These are phyloP conservation scores for Trichopus zeylanicus DNA, from an alignment of 116 monocot genomes.

Conservation along the genomic window DNA sequence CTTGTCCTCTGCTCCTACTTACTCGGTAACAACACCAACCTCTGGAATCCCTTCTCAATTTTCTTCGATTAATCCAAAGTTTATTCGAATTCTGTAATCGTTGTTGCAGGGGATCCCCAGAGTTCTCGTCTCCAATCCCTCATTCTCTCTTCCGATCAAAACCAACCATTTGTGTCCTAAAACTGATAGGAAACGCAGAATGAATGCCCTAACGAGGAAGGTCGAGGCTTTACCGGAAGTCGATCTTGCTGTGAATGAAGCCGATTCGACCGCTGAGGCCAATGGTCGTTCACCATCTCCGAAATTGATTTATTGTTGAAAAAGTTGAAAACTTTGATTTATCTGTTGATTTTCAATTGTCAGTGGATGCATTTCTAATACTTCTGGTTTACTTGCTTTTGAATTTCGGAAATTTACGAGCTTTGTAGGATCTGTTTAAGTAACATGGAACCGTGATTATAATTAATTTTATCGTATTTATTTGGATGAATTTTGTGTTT, in stretches of 20 bases:
- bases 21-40: no score
- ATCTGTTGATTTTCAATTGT: background rate
- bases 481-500: no score
- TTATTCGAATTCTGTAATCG: no score
- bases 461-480: no score
- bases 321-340: background rate
- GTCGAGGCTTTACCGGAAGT: background rate
- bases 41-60: no score
- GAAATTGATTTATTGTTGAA: background rate
- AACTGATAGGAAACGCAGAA: background rate
- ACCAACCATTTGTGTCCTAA: background rate
- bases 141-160: background rate
- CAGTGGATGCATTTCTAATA: background rate
- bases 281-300: background rate
- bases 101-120: background rate
- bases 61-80: background rate
- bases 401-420: no score
- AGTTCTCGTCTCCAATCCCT: background rate
- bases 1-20: background rate
- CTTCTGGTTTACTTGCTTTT: background rate
- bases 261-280: background rate
- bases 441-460: no score
- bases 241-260: conserved; percentile 2
- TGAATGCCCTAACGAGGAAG: background rate
- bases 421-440: no score